Percentiles rank a stretch among this genome's conserved stretches.
phyloP scores from a whole-genome alignment of 2,329 filamentous ascomycete genomes.

The Epicoccum sorghinum region DNA sequence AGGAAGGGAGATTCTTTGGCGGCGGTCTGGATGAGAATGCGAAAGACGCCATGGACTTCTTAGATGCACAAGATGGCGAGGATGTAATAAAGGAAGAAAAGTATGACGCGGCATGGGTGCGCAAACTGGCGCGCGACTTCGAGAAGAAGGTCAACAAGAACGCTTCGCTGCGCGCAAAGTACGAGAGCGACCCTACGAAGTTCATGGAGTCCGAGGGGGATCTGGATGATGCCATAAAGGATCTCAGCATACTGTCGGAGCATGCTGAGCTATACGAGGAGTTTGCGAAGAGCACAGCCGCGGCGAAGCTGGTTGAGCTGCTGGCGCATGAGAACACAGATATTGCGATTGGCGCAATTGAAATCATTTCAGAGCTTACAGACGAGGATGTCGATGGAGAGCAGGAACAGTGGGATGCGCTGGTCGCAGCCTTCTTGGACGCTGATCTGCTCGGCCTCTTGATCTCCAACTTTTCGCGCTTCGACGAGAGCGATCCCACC shows the following conservation, averaged over 20 bases:
- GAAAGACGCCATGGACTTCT: conserved; percentile 82
- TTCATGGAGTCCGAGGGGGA: conserved; percentile 88
- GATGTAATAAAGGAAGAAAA: conserved; percentile 67
- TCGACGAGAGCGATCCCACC: conserved; percentile 74
- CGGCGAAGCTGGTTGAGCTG: conserved; percentile 75
- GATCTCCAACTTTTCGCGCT: conserved; percentile 76
- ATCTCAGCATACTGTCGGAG: conserved; percentile 83
- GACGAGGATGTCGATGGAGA: conserved; percentile 89
- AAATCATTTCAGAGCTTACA: conserved; percentile 88
- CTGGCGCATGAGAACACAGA: conserved; percentile 96
- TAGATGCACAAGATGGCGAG: conserved; percentile 69
- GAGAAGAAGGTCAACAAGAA: conserved; percentile 93
- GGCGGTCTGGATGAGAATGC: conserved; percentile 84
- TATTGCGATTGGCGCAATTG: conserved; percentile 88
- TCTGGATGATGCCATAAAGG: conserved; percentile 82
- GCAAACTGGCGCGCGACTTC: conserved; percentile 79
- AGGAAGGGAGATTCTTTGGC: conserved; percentile 95
- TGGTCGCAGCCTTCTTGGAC: conserved; percentile 68
- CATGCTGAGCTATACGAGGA: conserved; percentile 83
- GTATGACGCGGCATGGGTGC: conserved; percentile 83
- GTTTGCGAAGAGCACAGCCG: conserved; percentile 76
- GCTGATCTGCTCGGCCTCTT: conserved; percentile 77
- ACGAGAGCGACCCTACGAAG: conserved; percentile 78
- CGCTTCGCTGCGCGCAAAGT: conserved; percentile 83
- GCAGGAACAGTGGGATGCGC: conserved; percentile 77